Evolutionary conservation across 352 stramenopile genomes (phyloP).

Genomic region (Phytopythium montanum): DNA sequence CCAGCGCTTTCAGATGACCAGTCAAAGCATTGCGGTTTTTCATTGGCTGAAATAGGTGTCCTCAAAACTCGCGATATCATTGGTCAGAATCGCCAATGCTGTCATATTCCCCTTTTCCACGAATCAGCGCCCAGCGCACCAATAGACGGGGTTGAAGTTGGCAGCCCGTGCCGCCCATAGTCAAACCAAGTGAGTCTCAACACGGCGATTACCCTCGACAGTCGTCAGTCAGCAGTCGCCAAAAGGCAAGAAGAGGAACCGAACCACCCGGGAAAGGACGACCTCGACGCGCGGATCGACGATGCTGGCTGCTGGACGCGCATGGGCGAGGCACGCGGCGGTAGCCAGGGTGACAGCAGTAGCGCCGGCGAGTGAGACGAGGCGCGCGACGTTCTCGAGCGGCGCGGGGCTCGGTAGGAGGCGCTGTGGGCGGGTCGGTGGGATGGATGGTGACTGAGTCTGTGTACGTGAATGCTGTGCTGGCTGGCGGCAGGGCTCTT

Average conservation of each 20-base stretch:
- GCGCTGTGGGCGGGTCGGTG: background rate
- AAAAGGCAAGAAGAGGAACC: background rate
- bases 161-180: background rate
- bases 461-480: background rate
- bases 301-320: constrained; percentile 2
- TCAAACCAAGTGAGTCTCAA: background rate
- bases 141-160: constrained; percentile 8
- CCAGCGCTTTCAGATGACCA: constrained; percentile 3
- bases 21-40: background rate
- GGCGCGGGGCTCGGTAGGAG: background rate
- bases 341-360: background rate
- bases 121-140: background rate
- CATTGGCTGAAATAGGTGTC: background rate
- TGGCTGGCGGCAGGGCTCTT: constrained; percentile 26
- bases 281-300: background rate
- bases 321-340: background rate
- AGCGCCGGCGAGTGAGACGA: background rate
- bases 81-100: background rate
- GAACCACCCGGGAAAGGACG: constrained; percentile 2
- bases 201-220: background rate
- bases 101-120: background rate
- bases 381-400: background rate
- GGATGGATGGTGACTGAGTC: background rate
- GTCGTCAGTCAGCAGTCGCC: background rate
- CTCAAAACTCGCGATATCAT: background rate